Base-by-base conservation (phyloP, 179 eudicot species). In the Beta macrorhiza region DNA sequence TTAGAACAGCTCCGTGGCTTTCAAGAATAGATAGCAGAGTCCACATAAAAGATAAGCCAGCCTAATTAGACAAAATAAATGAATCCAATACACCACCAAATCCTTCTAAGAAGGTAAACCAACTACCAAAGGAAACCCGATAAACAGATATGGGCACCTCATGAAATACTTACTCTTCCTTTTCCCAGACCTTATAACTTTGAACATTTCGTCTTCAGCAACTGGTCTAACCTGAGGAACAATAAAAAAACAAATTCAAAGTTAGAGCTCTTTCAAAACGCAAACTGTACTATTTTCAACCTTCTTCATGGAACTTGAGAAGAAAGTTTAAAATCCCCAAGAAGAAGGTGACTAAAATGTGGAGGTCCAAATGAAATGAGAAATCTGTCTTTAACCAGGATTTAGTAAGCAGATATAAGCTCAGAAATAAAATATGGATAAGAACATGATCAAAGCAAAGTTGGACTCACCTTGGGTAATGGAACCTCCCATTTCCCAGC, bases 401-500 rank as follows among this genome's bases (percentile, higher is more conserved):
- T 10, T 17, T 10, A 22, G 42, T 4, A 11, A 82, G 77, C 7
- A n/a, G 29, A 58, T 22, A 44, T 25, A 61, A 76, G 49, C 55
- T 76, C 17, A 72, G 14, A 69, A 68, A 29, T 45, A 14, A 19
- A 10, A 42, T 65, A 65, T 13, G 32, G 15, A 63, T 10, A 5
- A 63, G 9, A 29, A 65, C 15, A 22, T 2, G 19, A n/a, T 16
- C 7, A 59, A 25, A 13, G 53, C 12, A 61, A 72, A 37, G 12
- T 56, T 29, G 0, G 76, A 74, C 19, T 82, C 83, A 95, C 98
- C 99, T 95, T 95, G 58, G 98, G 99, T 67, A 95, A 85, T 80
- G 99, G 99, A 84, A 95, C 99, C 25, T 93, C 96, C 99, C 99
- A 95, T 83, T 93, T 95, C 57, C 98, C 99, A 82, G 98, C 97